Conservation (phyloP, 768 basidiomycete genomes). For the Boletus vinaceobasis region DNA sequence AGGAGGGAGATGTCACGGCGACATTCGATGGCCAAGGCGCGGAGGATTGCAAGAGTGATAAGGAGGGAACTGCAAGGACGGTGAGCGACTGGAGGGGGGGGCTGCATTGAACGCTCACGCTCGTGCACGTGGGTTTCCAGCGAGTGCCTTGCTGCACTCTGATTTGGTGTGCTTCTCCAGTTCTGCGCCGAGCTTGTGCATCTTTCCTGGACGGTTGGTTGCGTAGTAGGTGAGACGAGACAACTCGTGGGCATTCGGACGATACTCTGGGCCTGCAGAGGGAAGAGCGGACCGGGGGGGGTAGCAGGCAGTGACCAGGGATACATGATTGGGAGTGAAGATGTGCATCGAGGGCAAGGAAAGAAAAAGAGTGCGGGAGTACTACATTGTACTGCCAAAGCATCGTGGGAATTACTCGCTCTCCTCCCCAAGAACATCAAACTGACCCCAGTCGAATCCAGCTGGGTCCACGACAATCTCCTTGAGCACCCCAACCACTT, state of each 20-base stretch:
- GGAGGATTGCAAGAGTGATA: constrained; percentile 79
- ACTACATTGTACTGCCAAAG: neutral
- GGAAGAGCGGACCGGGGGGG: constrained; percentile 73
- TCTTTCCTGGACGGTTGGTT: constrained; percentile 76
- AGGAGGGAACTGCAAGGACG: constrained; percentile 57
- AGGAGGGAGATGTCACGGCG: constrained; percentile 76
- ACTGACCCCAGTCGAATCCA: constrained; percentile 47
- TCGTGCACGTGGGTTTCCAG: constrained; percentile 73
- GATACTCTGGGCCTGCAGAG: constrained; percentile 72
- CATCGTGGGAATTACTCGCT: constrained; percentile 38
- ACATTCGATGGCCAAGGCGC: constrained; percentile 82
- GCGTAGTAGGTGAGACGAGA: constrained; percentile 86
- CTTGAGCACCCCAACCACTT: constrained; percentile 41
- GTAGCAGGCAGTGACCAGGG: constrained; percentile 82
- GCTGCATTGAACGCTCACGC: constrained; percentile 53
- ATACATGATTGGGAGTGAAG: constrained; percentile 82
- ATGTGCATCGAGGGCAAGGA: constrained; percentile 50
- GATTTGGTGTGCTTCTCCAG: constrained; percentile 68
- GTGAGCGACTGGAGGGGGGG: constrained; percentile 1
- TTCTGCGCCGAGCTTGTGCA: constrained; percentile 71
- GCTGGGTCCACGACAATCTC: constrained; percentile 45
- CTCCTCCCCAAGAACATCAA: constrained; percentile 53
- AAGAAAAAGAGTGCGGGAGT: no score
- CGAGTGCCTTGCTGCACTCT: constrained; percentile 61
- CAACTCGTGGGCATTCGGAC: constrained; percentile 80